Evolutionary conservation across 2,329 filamentous ascomycete genomes (phyloP).

Genomic region (Pseudogymnoascus sp.): DNA sequence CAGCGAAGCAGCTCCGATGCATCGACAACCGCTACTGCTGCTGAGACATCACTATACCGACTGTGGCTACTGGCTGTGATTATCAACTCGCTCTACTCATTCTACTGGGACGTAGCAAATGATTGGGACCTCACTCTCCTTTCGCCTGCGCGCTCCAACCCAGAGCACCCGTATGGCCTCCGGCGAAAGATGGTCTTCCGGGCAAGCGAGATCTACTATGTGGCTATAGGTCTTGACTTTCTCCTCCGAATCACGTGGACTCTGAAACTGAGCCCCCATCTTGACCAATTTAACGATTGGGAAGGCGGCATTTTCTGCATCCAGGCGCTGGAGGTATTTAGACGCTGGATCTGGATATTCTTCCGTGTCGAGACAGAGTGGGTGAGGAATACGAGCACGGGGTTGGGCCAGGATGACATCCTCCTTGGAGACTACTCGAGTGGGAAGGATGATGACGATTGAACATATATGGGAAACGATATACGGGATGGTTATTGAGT

Average conservation of each 20-base stretch:
- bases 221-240: slow-evolving; percentile 70
- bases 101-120: slow-evolving; percentile 95
- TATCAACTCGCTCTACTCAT: slow-evolving; percentile 86
- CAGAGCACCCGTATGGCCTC: slow-evolving; percentile 69
- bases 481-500: not conserved
- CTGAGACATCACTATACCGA: slow-evolving; percentile 41
- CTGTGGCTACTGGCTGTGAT: slow-evolving; percentile 67
- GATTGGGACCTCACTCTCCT: slow-evolving; percentile 95
- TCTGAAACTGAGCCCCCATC: slow-evolving; percentile 73
- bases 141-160: slow-evolving; percentile 46
- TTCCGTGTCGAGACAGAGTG: slow-evolving; percentile 93
- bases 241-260: slow-evolving; percentile 85
- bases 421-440: slow-evolving; percentile 65
- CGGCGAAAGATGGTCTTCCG: slow-evolving; percentile 68
- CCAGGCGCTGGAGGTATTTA: slow-evolving; percentile 76
- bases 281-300: slow-evolving; percentile 78
- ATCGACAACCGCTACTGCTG: slow-evolving; percentile 29
- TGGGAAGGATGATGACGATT: slow-evolving; percentile 55
- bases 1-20: slow-evolving; percentile 52
- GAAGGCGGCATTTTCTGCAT: slow-evolving; percentile 86
- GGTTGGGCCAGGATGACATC: slow-evolving; percentile 61
- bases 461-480: not conserved
- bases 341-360: slow-evolving; percentile 96
- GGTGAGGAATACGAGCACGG: slow-evolving; percentile 49
- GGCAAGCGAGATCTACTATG: slow-evolving; percentile 70